Conservation (phyloP, 768 basidiomycete species). For the Peribolospora baueri region DNA sequence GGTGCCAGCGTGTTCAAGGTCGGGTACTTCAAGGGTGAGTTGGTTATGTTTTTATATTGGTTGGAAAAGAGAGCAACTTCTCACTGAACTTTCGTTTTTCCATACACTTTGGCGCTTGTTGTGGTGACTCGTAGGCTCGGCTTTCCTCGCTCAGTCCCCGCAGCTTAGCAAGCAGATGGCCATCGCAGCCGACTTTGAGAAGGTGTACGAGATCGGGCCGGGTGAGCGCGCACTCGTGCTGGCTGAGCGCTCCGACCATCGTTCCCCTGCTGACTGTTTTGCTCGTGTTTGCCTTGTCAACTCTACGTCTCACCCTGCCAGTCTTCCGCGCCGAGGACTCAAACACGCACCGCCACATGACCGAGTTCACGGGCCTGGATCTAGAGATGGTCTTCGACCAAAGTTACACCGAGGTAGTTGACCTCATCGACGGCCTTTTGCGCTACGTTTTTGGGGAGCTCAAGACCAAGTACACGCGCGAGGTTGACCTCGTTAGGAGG, state of each 20-base stretch:
- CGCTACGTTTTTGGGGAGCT: slow-evolving; percentile 66
- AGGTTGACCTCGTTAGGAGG: slow-evolving; percentile 53
- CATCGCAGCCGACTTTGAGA: slow-evolving; percentile 92
- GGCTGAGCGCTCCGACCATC: too few species aligned
- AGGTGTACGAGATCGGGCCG: slow-evolving; percentile 82
- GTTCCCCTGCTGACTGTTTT: not conserved
- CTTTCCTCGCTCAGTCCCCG: slow-evolving; percentile 87
- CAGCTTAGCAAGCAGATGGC: slow-evolving; percentile 98
- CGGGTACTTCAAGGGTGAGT: slow-evolving; percentile 75
- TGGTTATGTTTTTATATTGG: not conserved
- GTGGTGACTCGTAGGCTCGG: slow-evolving; percentile 32
- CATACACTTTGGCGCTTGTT: not conserved
- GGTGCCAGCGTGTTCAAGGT: slow-evolving; percentile 97
- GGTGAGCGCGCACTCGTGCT: slow-evolving; percentile 11
- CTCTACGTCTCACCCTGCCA: slow-evolving; percentile 17
- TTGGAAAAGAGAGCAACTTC: not conserved
- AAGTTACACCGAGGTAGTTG: slow-evolving; percentile 94
- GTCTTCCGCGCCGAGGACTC: slow-evolving; percentile 88
- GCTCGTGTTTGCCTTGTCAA: not conserved
- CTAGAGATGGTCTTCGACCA: slow-evolving; percentile 97
- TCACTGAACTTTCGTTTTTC: not conserved
- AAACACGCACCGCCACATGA: slow-evolving; percentile 86
- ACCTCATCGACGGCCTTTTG: slow-evolving; percentile 67
- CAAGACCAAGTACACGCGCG: slow-evolving; percentile 45
- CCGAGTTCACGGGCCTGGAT: slow-evolving; percentile 96